Evolutionary conservation across 306 rosid species (phyloP), one percentile per base, ranked within the genome.

Genomic region (Nissolia schottii): DNA sequence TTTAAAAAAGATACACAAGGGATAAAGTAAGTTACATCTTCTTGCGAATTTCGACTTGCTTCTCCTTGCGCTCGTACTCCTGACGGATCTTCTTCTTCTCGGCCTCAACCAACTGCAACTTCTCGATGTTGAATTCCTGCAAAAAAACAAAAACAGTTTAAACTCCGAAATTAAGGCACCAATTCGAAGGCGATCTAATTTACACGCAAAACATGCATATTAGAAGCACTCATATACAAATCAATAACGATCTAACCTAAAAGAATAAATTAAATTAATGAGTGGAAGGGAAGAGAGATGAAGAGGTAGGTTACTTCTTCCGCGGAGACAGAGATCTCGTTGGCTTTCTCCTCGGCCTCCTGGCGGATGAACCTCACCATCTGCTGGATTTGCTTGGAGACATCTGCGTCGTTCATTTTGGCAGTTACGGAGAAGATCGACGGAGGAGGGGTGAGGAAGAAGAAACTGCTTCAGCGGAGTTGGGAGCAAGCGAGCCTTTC

Each of bases 371-470:
- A 94, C 74, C 95, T 75, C 68, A 91, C 98, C 98, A 94, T 94
- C 95, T 94, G 98, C 90, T 94, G 97, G 95, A 94, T 94, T 93
- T 94, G 98, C 95, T 81, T 89, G 51, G 97, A 89, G 77, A 94
- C 98, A 94, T 89, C 96, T 46, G 90, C 63, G 85, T 94, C 98
- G 79, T 94, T 94, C 98, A 94, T 94, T 40, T 85, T 85, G 10
- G 24, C 74, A 53, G 58, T 10, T 4, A 2, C 38, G 84, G 71
- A 84, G 85, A 77, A 57, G 81, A 85, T 78, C 87, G 80, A 70
- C 23, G 22, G 23, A n/a, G n/a, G n/a, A n/a, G n/a, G n/a, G n/a
- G n/a, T n/a, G n/a, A n/a, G 20, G 16, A 6, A 18, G n/a, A 25
- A 28, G 62, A n/a, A 45, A 58, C 76, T 25, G 9, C 22, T 41